A percentile compares a stretch with the other conserved stretches of the same genome.
Evolutionary conservation across 1,284 basidiomycete genomes (phyloP).

Genomic region (Flammula alnicola): DNA sequence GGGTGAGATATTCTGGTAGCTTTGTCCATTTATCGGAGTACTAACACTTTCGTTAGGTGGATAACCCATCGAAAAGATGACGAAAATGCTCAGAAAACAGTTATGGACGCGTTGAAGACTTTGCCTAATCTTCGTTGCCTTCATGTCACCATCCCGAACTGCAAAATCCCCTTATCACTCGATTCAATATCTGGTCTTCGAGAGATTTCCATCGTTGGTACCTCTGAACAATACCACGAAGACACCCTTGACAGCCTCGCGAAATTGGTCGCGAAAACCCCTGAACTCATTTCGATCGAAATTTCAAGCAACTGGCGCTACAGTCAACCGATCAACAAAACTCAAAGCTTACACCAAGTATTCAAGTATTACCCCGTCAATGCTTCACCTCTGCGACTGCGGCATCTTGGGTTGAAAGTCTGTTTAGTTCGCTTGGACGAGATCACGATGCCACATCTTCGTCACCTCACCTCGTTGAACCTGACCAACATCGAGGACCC

Average conservation of each 20-base stretch:
- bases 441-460: conserved; percentile 14
- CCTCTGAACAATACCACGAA: background rate
- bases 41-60: conserved; percentile 7
- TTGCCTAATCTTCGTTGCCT: conserved; percentile 4
- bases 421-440: conserved; percentile 7
- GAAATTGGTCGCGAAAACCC: conserved; percentile 1
- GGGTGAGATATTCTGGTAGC: background rate
- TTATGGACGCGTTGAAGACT: conserved; percentile 3
- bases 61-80: conserved; percentile 1
- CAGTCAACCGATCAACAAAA: background rate
- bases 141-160: background rate
- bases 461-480: conserved; percentile 9
- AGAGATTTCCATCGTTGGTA: conserved; percentile 4
- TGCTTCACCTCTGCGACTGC: conserved; percentile 7
- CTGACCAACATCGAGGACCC: conserved; percentile 16
- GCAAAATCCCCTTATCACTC: conserved; percentile 5
- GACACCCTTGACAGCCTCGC: conserved; percentile 1
- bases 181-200: background rate
- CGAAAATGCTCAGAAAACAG: background rate
- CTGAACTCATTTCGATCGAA: conserved; percentile 5
- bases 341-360: conserved; percentile 10
- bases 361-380: conserved; percentile 4
- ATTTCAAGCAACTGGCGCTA: conserved; percentile 5
- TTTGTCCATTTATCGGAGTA: background rate
- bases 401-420: conserved; percentile 1